Conservation (phyloP, 345 rosid genomes). For the Arabis alpina region DNA sequence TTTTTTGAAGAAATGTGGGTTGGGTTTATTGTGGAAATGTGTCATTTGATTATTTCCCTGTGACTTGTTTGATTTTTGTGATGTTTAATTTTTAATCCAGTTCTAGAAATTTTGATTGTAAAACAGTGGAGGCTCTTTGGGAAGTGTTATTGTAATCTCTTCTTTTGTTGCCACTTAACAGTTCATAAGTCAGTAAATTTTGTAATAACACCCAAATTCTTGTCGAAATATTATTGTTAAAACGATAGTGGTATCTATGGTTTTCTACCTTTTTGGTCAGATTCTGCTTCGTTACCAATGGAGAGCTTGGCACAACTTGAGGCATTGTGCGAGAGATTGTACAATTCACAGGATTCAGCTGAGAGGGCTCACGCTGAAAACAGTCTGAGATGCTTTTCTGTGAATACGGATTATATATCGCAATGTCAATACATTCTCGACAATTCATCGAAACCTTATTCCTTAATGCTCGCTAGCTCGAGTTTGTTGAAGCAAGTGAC, state of each 20-base stretch:
- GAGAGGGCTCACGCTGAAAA: conserved; percentile 95
- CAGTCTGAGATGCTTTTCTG: conserved; percentile 87
- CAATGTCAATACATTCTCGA: conserved; percentile 99
- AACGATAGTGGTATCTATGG: conserved; percentile 40
- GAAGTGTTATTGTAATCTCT: conserved; percentile 31
- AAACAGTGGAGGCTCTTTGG: conserved; percentile 14
- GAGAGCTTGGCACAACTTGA: conserved; percentile 98
- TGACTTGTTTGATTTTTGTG: conserved; percentile 18
- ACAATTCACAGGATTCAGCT: conserved; percentile 90
- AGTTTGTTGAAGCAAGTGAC: conserved; percentile 96
- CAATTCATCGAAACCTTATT: conserved; percentile 92
- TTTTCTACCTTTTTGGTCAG: conserved; percentile 41
- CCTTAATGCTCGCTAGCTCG: conserved; percentile 99
- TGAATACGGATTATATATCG: conserved; percentile 84
- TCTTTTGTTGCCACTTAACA: conserved; percentile 24
- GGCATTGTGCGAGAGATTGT: conserved; percentile 93
- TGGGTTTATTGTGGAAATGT: conserved; percentile 16
- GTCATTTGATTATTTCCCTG: conserved; percentile 15
- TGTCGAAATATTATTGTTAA: conserved; percentile 30
- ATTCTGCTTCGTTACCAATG: conserved; percentile 57
- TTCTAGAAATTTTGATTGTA: conserved; percentile 25
- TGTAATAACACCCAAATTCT: conserved; percentile 20
- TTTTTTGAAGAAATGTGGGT: background rate
- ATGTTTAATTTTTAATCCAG: conserved; percentile 14
- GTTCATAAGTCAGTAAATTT: conserved; percentile 20